Evolutionary conservation across 2,329 filamentous ascomycete species (phyloP), one percentile per base, ranked within the genome.

Genomic region (Trichoderma afroharzianum): DNA sequence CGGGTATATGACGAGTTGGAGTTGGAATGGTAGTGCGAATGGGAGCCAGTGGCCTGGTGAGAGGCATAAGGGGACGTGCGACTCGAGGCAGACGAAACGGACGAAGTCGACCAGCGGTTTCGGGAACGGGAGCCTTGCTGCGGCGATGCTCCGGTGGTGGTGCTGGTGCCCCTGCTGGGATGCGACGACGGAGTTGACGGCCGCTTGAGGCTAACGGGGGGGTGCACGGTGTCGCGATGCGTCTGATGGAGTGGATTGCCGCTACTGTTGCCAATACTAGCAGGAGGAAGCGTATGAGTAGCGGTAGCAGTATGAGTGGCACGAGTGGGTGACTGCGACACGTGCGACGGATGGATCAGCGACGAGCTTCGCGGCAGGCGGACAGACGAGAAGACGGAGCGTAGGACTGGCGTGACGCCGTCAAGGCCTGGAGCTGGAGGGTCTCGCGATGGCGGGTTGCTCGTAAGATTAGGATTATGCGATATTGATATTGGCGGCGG

Each of bases 61-160:
- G 76, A 76, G 61, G 78, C 76, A 73, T 76, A 75, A 58, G 75
- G 74, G 61, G 84, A 85, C 47, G 82, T 79, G 74, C 81, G 83
- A 72, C 83, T 88, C 55, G 86, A 88, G 9, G 80, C 77, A 64
- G 86, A 87, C 15, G 87, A 88, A 24, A 82, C 80, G 55, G 69
- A 68, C 33, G 72, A 73, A 3, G 69, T 71, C 14, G 86, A 87
- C 85, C 85, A 87, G 76, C 85, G 83, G 76, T 88, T 85, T 72
- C 85, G 81, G 73, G 84, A 84, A 77, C 83, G 84, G 53, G 85
- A 81, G 58, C 81, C 79, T 71, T 87, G 84, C 76, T 80, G 71
- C 58, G 74, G 73, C 78, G 79, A 68, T 78, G 78, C 26, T 78
- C 76, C 72, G 77, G 75, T 72, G 64, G 71, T 63, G 50, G 75